Base-by-base conservation (phyloP, 163 green algal species). In the Volvox carteri region DNA sequence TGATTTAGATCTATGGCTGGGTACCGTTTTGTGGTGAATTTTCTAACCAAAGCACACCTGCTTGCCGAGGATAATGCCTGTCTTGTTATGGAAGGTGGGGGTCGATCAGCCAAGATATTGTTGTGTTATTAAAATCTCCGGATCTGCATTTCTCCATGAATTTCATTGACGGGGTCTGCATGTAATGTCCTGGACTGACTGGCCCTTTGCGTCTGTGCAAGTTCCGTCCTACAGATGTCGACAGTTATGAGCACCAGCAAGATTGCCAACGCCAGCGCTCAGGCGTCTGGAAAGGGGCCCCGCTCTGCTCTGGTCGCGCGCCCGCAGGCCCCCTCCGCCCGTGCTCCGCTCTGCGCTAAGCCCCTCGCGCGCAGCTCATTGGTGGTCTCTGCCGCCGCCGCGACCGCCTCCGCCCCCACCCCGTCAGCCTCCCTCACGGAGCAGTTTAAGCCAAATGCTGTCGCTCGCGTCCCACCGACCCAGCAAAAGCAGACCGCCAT, bases 401-500 rank as follows among this genome's bases (percentile, higher is more conserved):
- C 75, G 48, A 50, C 81, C 25, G 81, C 81, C 16, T 35, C 65
- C 42, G 42, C 79, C 16, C 19, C 77, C 54, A 25, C n/a, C 18
- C 28, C 78, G 18, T 72, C 46, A 25, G 14, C 67, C 7, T 73
- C 81, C 7, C 25, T 88, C 4, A 50, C 84, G 11, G 84, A 75
- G 50, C 18, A 46, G 28, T 48, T 88, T 50, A 75, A 65, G 68
- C 84, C 84, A 70, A 84, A 84, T n/a, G 72, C n/a, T 5, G 44
- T 78, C 54, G 84, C 84, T 1, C 39, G 41, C 41, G 70, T 89
- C 35, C 84, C 84, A 8, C 21, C 72, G 8, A 90, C 90, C 72
- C 81, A 95, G 70, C 90, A 93, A 73, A 97, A 98, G 92, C 92
- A 92, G 52, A 96, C 93, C 11, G 92, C 91, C 74, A 92, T 98